Conservation (phyloP, 139 green algal genomes). For the Nannochloris sp. region DNA sequence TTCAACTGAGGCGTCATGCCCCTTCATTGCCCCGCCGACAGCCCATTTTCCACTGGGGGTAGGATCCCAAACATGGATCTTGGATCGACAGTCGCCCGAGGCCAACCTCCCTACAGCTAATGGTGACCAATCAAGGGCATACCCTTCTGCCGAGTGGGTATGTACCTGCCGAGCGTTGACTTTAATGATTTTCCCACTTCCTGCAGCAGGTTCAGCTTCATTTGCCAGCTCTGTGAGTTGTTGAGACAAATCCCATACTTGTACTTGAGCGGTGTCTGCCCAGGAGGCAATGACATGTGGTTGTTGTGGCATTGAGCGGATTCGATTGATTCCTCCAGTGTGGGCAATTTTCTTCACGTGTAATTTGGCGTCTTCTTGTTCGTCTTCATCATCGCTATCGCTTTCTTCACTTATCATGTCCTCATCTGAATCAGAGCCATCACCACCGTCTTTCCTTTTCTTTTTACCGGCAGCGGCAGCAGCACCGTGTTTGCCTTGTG, state of each 20-base stretch:
- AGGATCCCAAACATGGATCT: slow-evolving; percentile 88
- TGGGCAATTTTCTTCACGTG: slow-evolving; percentile 57
- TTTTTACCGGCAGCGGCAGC: slow-evolving; percentile 2
- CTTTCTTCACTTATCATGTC: slow-evolving; percentile 11
- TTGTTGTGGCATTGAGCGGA: slow-evolving; percentile 83
- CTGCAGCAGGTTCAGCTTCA: slow-evolving; percentile 19
- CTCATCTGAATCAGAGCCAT: slow-evolving; percentile 3
- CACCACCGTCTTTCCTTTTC: not conserved
- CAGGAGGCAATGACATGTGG: slow-evolving; percentile 81
- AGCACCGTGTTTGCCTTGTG: slow-evolving; percentile 37
- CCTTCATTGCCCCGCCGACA: slow-evolving; percentile 44
- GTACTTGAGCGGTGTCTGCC: slow-evolving; percentile 77
- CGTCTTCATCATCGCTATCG: slow-evolving; percentile 18
- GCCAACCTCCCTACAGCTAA: slow-evolving; percentile 63
- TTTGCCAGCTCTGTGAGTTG: slow-evolving; percentile 55
- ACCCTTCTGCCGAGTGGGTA: slow-evolving; percentile 76
- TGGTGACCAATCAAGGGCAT: slow-evolving; percentile 78
- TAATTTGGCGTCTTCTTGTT: slow-evolving; percentile 49
- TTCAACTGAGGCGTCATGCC: slow-evolving; percentile 70
- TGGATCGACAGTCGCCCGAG: slow-evolving; percentile 39
- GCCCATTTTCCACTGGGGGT: slow-evolving; percentile 53
- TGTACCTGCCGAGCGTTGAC: slow-evolving; percentile 26
- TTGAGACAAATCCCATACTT: slow-evolving; percentile 62
- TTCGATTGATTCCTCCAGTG: slow-evolving; percentile 80
- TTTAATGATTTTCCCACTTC: slow-evolving; percentile 12